A percentile compares a stretch with the other conserved stretches of the same genome.
Conservation (phyloP, 2,329 filamentous ascomycete genomes). For the Leptodontidium sp. region DNA sequence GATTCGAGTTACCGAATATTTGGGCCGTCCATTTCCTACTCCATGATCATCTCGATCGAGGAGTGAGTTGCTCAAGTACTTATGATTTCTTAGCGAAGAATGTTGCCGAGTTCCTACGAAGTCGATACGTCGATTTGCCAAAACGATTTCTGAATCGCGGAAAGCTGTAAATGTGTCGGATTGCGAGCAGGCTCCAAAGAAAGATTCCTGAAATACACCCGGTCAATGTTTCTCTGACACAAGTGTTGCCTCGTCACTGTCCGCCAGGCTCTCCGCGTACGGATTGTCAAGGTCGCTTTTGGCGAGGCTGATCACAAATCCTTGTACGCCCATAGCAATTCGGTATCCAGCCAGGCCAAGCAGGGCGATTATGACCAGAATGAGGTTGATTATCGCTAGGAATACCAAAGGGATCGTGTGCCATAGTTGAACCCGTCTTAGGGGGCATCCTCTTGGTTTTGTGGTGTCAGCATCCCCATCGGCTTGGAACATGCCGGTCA, state of each 20-base stretch:
- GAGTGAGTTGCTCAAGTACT: constrained; percentile 37
- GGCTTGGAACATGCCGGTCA: constrained; percentile 38
- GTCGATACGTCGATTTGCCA: constrained; percentile 36
- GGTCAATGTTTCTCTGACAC: constrained; percentile 25
- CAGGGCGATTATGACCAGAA: constrained; percentile 41
- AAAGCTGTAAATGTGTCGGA: constrained; percentile 28
- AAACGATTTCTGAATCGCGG: constrained; percentile 35
- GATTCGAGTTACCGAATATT: constrained; percentile 40
- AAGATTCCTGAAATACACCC: not conserved
- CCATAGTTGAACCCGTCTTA: constrained; percentile 43
- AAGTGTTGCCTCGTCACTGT: constrained; percentile 28
- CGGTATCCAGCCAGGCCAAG: constrained; percentile 41
- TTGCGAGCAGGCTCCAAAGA: not conserved
- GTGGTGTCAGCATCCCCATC: constrained; percentile 29
- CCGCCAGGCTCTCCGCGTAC: constrained; percentile 27
- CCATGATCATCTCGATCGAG: constrained; percentile 42
- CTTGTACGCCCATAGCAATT: constrained; percentile 35
- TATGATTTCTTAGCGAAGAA: constrained; percentile 39
- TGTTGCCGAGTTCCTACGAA: constrained; percentile 34
- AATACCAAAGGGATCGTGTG: constrained; percentile 43
- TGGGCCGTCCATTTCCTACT: constrained; percentile 42
- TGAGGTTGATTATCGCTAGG: constrained; percentile 41
- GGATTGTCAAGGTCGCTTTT: constrained; percentile 32
- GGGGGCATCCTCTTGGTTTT: constrained; percentile 34
- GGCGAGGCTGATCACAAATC: constrained; percentile 28